A percentile compares a stretch with the other conserved stretches of the same genome.
phyloP scores from a whole-genome alignment of 768 basidiomycete species.

The Cyathus striatus region DNA sequence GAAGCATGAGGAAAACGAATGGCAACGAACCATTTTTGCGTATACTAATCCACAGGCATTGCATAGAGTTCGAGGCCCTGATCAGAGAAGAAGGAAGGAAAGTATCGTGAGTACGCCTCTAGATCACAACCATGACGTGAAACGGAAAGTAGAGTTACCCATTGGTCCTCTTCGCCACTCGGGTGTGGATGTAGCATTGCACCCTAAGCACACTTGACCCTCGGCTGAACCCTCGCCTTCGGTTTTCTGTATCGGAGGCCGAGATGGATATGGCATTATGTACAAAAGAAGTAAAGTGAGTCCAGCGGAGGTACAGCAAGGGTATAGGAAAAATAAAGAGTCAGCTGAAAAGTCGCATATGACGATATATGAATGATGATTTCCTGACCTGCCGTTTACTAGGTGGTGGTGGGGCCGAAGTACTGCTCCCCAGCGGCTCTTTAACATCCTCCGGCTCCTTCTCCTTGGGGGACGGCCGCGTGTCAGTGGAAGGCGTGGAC shows the following conservation, averaged over 20 bases:
- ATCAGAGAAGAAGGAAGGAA: conserved; percentile 1
- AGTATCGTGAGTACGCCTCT: neutral
- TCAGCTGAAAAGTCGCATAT: neutral
- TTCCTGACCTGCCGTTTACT: conserved; percentile 11
- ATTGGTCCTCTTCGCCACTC: conserved; percentile 84
- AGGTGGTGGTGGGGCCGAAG: conserved; percentile 3
- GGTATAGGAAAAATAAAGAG: neutral
- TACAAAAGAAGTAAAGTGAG: neutral
- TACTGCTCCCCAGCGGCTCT: conserved; percentile 3
- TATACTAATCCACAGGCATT: conserved; percentile 87
- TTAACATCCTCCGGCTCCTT: conserved; percentile 6
- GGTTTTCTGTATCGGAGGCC: conserved; percentile 25
- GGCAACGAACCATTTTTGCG: conserved; percentile 68
- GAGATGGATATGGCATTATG: no score
- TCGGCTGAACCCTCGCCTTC: conserved; percentile 43
- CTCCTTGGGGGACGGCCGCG: conserved; percentile 5
- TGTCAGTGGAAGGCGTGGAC: conserved; percentile 3
- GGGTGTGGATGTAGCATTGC: conserved; percentile 78
- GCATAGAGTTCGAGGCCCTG: conserved; percentile 78
- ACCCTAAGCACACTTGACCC: conserved; percentile 76
- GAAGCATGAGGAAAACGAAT: conserved; percentile 2
- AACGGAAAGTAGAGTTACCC: conserved; percentile 40
- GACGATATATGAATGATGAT: neutral
- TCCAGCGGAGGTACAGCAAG: conserved; percentile 1
- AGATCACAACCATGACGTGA: neutral